Base-by-base conservation (phyloP, 2,329 filamentous ascomycete species). In the Chaetomiaceae sp. region DNA sequence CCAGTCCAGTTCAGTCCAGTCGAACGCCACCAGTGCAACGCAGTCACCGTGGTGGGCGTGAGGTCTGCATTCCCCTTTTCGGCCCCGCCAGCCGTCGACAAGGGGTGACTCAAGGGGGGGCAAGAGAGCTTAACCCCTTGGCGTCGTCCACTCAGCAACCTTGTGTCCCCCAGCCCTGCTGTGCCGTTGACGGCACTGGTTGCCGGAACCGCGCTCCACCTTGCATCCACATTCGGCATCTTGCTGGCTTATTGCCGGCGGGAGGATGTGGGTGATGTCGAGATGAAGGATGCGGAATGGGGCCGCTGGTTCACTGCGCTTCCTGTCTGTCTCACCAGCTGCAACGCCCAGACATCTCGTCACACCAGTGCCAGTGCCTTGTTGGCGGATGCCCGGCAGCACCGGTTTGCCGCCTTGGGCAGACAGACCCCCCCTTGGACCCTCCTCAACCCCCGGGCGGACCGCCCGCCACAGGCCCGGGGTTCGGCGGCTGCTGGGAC, bases 151-250 rank as follows among this genome's bases (percentile, higher is more conserved):
- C 6, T 6, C 25, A 27, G 5, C 25, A n/a, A n/a, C n/a, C n/a
- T n/a, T n/a, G n/a, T n/a, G n/a, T n/a, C n/a, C n/a, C n/a, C n/a
- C n/a, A n/a, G n/a, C n/a, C n/a, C n/a, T n/a, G n/a, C n/a, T n/a
- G n/a, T n/a, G n/a, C n/a, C 25, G 10, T 33, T 37, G 54, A 20
- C 48, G 54, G 54, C 39, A 51, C 40, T 51, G 44, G 38, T 23
- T 40, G 44, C 51, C 54, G 47, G 44, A 42, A 38, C 13, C 8
- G 3, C 3, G 33, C 16, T 45, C 48, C 53, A 48, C 45, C 23
- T 10, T 27, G 4, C 14, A 34, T 46, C 49, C 47, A 51, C 48
- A 43, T 48, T 48, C 54, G 54, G 48, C 48, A 49, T 43, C 51
- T 47, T 51, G 5, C 13, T 49, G 10, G 44, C 43, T 25, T 33